Evolutionary conservation across 1,139 yeast species (phyloP).

Genomic region (Geotrichum siamense): DNA sequence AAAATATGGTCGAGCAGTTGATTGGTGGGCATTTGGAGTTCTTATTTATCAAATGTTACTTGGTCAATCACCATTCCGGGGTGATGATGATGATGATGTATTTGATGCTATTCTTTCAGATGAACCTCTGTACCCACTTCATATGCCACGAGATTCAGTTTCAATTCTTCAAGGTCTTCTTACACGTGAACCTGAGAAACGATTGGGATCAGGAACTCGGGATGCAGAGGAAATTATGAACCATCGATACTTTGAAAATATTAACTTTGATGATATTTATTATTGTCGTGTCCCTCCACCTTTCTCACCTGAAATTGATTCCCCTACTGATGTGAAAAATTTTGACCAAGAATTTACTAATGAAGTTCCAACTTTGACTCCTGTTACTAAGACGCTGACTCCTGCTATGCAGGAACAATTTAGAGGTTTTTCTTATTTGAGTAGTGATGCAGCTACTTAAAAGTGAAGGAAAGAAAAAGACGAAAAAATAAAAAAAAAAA

Average conservation of each 20-base stretch:
- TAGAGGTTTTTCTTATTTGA: constrained; percentile 89
- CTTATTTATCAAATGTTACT: constrained; percentile 89
- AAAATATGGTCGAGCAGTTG: constrained; percentile 87
- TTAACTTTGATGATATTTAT: constrained; percentile 81
- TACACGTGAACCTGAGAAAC: constrained; percentile 75
- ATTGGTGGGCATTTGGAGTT: constrained; percentile 99
- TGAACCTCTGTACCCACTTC: constrained; percentile 95
- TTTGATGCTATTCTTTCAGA: constrained; percentile 96
- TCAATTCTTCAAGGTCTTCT: constrained; percentile 84
- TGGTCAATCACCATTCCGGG: constrained; percentile 95
- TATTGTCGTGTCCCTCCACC: constrained; percentile 65
- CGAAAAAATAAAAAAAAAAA: too few relatives aligned
- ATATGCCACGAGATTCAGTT: constrained; percentile 96
- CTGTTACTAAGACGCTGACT: constrained; percentile 81
- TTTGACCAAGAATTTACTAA: constrained; percentile 93
- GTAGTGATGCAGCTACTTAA: constrained; percentile 43
- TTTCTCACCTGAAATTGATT: constrained; percentile 62
- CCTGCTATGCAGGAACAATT: constrained; percentile 92
- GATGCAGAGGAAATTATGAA: constrained; percentile 94
- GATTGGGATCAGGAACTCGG: constrained; percentile 79
- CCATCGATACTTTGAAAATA: constrained; percentile 86
- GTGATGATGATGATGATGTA: constrained; percentile 97
- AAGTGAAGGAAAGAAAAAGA: too few relatives aligned
- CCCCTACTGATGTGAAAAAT: constrained; percentile 86
- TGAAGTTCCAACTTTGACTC: constrained; percentile 92